Percentiles rank a stretch among this genome's conserved stretches.
Conservation (phyloP, 345 rosid genomes). For the Populus alba region DNA sequence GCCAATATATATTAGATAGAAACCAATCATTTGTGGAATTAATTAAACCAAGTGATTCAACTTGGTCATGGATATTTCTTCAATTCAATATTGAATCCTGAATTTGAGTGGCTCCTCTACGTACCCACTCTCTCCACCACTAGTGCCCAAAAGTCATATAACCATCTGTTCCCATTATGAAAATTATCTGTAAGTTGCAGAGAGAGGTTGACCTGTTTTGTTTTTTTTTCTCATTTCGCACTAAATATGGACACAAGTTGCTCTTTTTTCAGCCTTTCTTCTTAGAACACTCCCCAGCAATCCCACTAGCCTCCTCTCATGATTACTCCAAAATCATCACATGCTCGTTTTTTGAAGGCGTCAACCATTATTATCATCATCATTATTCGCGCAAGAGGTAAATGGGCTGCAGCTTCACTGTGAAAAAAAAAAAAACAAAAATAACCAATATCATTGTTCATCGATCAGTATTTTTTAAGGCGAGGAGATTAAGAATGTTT, state of each 20-base stretch:
- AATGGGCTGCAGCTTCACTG: not conserved
- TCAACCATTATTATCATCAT: not conserved
- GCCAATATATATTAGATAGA: no score
- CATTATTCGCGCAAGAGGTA: not conserved
- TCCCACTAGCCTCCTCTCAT: conserved; percentile 9
- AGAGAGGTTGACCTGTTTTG: conserved; percentile 20
- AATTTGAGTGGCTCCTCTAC: not conserved
- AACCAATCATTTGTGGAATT: not conserved
- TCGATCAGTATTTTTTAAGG: not conserved
- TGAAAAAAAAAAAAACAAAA: not conserved
- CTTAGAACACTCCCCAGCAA: conserved; percentile 6
- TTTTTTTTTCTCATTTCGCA: conserved; percentile 32
- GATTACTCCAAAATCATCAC: not conserved
- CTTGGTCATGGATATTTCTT: not conserved
- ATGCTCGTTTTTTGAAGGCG: no score
- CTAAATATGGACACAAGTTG: conserved; percentile 43
- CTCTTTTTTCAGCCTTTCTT: not conserved
- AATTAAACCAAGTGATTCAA: no score
- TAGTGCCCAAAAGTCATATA: conserved; percentile 4
- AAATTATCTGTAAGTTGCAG: not conserved
- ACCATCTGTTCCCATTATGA: not conserved
- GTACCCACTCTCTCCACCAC: conserved; percentile 5
- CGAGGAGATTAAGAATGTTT: not conserved
- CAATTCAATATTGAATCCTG: no score
- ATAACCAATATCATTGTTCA: not conserved